Conservation (phyloP, 2,329 filamentous ascomycete genomes). For the Ophiostoma montium region DNA sequence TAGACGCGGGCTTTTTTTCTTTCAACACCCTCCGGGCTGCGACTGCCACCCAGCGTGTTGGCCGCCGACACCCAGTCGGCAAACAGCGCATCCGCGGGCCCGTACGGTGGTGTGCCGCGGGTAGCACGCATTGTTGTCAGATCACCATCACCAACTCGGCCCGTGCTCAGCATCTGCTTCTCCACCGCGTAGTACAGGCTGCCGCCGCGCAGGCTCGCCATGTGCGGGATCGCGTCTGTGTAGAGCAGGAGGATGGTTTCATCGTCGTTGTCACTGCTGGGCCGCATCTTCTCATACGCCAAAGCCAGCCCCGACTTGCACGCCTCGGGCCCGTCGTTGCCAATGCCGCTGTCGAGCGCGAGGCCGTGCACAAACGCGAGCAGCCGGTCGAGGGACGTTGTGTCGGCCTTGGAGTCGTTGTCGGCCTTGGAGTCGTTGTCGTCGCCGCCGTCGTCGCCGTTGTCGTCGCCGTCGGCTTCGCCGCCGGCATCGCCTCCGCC, state of each 20-base stretch:
- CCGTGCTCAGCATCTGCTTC: not conserved
- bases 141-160: not conserved
- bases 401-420: not conserved
- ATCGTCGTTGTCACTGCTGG: conserved; percentile 26
- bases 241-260: conserved; percentile 37
- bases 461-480: too few species aligned
- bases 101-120: conserved; percentile 15
- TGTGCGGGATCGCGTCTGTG: conserved; percentile 22
- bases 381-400: conserved; percentile 21
- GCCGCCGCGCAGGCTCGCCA: not conserved
- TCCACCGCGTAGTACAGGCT: not conserved
- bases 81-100: conserved; percentile 23
- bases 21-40: too few species aligned
- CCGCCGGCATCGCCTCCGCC: too few species aligned
- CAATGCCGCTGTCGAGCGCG: conserved; percentile 17
- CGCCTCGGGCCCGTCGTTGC: conserved; percentile 32
- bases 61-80: conserved; percentile 26
- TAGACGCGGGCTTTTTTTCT: not conserved
- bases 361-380: conserved; percentile 24
- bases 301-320: conserved; percentile 33
- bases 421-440: too few species aligned
- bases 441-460: too few species aligned
- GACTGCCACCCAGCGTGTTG: not conserved
- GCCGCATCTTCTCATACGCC: conserved; percentile 33
- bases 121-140: too few species aligned